Conservation (phyloP, 805 yeast species). For the Lipomyces chichibuensis region DNA sequence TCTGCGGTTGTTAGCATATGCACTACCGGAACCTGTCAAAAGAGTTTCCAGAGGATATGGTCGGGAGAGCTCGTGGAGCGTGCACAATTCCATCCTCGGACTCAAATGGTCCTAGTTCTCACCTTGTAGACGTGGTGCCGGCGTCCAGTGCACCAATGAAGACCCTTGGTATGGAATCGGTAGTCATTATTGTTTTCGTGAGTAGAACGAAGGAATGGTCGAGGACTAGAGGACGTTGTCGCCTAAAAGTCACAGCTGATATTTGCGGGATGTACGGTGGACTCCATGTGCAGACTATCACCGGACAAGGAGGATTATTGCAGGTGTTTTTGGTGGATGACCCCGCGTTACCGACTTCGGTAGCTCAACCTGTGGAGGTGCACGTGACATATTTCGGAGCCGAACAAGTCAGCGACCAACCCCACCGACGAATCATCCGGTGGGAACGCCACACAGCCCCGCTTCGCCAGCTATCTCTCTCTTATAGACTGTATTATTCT, state of each 20-base stretch:
- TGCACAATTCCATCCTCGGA: neutral
- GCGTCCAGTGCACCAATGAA: slow-evolving; percentile 36
- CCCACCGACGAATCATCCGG: no score
- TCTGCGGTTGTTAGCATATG: slow-evolving; percentile 54
- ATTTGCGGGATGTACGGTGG: no score
- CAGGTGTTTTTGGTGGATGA: no score
- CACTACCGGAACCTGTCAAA: neutral
- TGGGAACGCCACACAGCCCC: no score
- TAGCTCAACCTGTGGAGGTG: no score
- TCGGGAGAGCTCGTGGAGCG: neutral
- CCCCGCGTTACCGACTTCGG: no score
- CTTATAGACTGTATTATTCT: no score
- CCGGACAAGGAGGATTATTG: no score
- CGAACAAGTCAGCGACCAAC: no score
- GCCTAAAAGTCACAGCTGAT: neutral
- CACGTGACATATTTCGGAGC: no score
- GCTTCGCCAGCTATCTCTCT: no score
- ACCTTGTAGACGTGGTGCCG: slow-evolving; percentile 36
- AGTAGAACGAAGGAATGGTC: neutral
- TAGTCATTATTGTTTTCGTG: neutral
- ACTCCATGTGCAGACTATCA: no score
- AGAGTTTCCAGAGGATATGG: neutral
- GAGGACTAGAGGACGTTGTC: neutral
- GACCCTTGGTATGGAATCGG: slow-evolving; percentile 2
- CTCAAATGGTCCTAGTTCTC: neutral